A percentile compares a stretch with the other conserved stretches of the same genome.
Evolutionary conservation across 768 basidiomycete genomes (phyloP).

Genomic region (Strobilomyces dryophilus): DNA sequence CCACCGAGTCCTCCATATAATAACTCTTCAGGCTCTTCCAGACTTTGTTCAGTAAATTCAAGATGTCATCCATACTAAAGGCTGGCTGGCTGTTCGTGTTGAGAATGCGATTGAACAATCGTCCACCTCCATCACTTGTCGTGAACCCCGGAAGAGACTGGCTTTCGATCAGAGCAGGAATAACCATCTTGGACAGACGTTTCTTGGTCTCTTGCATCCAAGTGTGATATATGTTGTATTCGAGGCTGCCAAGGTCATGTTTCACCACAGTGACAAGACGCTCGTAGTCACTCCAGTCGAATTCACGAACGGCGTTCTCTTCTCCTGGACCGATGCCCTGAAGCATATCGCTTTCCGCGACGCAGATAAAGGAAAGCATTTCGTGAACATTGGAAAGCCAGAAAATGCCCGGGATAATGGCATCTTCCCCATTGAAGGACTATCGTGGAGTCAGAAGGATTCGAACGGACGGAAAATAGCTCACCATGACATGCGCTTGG

Average conservation of each 20-base stretch:
- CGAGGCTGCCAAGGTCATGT: constrained; percentile 95
- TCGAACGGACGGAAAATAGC: constrained; percentile 27
- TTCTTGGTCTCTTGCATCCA: constrained; percentile 99
- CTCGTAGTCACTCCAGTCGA: constrained; percentile 97
- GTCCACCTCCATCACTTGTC: constrained; percentile 88
- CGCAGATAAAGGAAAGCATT: constrained; percentile 97
- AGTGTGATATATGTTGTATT: constrained; percentile 99
- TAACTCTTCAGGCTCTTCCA: constrained; percentile 98
- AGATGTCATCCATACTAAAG: constrained; percentile 97
- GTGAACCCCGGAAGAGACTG: constrained; percentile 98
- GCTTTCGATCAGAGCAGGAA: constrained; percentile 97
- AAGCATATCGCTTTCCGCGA: constrained; percentile 98
- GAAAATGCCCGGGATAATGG: constrained; percentile 94
- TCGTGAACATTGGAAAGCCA: constrained; percentile 99
- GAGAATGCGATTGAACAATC: constrained; percentile 90
- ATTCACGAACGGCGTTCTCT: constrained; percentile 85
- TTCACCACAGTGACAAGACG: constrained; percentile 96
- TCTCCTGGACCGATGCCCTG: constrained; percentile 97
- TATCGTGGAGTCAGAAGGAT: constrained; percentile 26
- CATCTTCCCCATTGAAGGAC: constrained; percentile 92
- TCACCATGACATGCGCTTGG: constrained; percentile 95
- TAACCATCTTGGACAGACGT: constrained; percentile 93
- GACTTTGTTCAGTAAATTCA: constrained; percentile 94
- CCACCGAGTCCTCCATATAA: constrained; percentile 95
- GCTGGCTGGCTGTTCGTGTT: constrained; percentile 84